Base-by-base conservation (phyloP, 306 rosid species). In the Cucurbita moschata region DNA sequence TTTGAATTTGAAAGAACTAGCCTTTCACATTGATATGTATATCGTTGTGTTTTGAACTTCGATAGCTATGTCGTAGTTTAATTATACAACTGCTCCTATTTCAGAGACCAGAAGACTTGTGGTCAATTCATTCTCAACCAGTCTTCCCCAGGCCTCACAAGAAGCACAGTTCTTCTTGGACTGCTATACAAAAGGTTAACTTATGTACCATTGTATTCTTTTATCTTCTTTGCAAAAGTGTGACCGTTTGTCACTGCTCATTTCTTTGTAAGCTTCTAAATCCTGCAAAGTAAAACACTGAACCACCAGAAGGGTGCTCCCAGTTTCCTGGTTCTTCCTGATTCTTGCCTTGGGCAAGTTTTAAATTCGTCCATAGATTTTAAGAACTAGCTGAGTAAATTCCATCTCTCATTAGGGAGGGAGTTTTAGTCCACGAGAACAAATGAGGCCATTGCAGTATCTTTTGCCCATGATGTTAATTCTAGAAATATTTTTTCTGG, bases 31-130 rank as follows among this genome's bases (percentile, higher is more conserved):
- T 13, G 65, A 59, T 59, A 35, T 13, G 39, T 37, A 8, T 7
- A n/a, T 66, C 21, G 55, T 46, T 44, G 54, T 18, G 30, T 66
- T 42, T 43, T 9, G 0, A 43, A 66, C 21, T 44, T 66, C 21
- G 72, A 43, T 66, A 44, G 54, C 54, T 44, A 44, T 66, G 40
- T 1, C 26, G 10, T 72, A 13, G 19, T 75, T 35, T 75, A 16
- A 56, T 51, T 64, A 63, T 64, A 46, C 72, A 15, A 47, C 64
- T 51, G n/a, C 4, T 35, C 6, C 64, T 63, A 35, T 55, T 80
- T 73, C 80, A 94, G 99, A 91, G 81, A 80, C 99, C 97, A 70
- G 97, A 94, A 70, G 97, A 94, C 83, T 84, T 94, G 85, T 94
- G 99, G 99, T 88, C 92, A 82, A 76, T 89, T 81, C 96, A 94